Conservation (phyloP, 2,329 filamentous ascomycete species). For the Pyricularia grisea region DNA sequence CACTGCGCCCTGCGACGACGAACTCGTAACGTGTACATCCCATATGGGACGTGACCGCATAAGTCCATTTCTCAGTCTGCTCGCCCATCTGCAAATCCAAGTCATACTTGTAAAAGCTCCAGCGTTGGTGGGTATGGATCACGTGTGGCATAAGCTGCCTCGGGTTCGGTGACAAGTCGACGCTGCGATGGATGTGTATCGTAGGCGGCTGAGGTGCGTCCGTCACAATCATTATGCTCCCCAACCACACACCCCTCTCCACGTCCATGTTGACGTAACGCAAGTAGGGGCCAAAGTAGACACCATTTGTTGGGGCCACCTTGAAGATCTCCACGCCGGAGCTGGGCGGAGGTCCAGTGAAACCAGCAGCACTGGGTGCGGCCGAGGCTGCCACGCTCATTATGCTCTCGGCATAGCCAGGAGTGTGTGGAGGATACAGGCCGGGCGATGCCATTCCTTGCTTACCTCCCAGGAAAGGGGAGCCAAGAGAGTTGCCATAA, state of each 20-base stretch:
- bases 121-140: conserved; percentile 84
- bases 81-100: conserved; percentile 87
- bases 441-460: conserved; percentile 64
- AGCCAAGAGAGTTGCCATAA: conserved; percentile 64
- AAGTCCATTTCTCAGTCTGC: conserved; percentile 82
- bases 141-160: conserved; percentile 72
- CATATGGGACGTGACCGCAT: conserved; percentile 92
- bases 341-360: conserved; percentile 78
- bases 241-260: conserved; percentile 82
- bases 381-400: conserved; percentile 69
- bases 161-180: conserved; percentile 87
- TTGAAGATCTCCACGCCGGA: conserved; percentile 93
- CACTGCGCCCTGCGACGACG: conserved; percentile 79
- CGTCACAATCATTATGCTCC: conserved; percentile 87
- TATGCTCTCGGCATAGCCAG: conserved; percentile 77
- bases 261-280: conserved; percentile 97
- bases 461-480: conserved; percentile 57
- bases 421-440: conserved; percentile 72
- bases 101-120: conserved; percentile 94
- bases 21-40: conserved; percentile 99
- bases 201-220: conserved; percentile 89
- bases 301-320: conserved; percentile 84
- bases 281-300: conserved; percentile 95
- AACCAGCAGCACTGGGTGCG: conserved; percentile 70
- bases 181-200: conserved; percentile 86